Evolutionary conservation across 106 monocot species (phyloP).

Genomic region (Narthecium ossifragum): DNA sequence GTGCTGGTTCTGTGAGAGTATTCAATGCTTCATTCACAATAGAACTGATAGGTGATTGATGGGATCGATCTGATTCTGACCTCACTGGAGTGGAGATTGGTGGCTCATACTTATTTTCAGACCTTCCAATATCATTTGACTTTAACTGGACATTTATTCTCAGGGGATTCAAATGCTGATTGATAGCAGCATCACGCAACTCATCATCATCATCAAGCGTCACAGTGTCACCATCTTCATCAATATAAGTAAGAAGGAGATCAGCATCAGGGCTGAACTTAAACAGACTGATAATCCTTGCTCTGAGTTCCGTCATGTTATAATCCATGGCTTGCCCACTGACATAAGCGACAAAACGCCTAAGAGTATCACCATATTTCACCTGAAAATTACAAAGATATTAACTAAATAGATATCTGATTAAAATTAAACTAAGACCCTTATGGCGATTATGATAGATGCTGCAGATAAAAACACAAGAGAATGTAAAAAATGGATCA

Average conservation of each 20-base stretch:
- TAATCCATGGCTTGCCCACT: conserved; percentile 32
- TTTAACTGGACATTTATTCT: conserved; percentile 60
- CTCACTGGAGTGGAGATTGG: neutral
- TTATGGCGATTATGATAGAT: neutral
- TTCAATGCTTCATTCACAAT: conserved; percentile 45
- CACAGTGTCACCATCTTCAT: conserved; percentile 82
- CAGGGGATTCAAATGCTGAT: conserved; percentile 69
- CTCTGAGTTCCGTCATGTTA: conserved; percentile 42
- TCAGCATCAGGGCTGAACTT: conserved; percentile 44
- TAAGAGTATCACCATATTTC: conserved; percentile 61
- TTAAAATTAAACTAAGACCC: neutral
- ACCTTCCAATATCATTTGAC: conserved; percentile 5
- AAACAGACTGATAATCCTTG: conserved; percentile 55
- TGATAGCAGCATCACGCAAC: conserved; percentile 69
- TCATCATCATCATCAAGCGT: conserved; percentile 75
- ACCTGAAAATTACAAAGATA: conserved; percentile 42
- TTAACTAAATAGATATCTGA: neutral
- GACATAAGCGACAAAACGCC: conserved; percentile 52
- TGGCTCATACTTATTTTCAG: neutral
- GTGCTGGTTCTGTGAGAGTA: conserved; percentile 36
- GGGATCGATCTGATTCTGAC: neutral
- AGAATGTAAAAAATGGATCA: neutral
- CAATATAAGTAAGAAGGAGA: conserved; percentile 65
- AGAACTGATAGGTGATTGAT: conserved; percentile 11
- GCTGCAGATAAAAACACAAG: neutral